phyloP scores from a whole-genome alignment of 106 monocot genomes.

The Alisma plantagoaquatica region DNA sequence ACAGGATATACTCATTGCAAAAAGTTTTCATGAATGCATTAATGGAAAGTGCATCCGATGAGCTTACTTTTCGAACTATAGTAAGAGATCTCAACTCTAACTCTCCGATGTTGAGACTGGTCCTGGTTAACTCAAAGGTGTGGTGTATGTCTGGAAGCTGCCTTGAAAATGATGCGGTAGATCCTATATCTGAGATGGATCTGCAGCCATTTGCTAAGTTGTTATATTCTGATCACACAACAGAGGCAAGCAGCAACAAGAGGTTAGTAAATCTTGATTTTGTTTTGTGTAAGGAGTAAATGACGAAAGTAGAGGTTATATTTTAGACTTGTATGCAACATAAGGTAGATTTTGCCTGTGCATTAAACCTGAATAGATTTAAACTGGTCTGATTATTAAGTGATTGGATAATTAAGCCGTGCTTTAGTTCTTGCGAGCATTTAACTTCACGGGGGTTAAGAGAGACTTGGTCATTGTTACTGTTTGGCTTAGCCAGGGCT shows the following conservation, averaged over 20 bases:
- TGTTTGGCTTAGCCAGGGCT: too few species aligned
- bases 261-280: constrained; percentile 21
- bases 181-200: constrained; percentile 5
- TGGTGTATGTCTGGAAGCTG: constrained; percentile 50
- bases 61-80: constrained; percentile 55
- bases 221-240: constrained; percentile 40
- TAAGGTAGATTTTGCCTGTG: too few species aligned
- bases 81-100: constrained; percentile 52
- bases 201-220: constrained; percentile 55
- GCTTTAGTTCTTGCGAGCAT: too few species aligned
- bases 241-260: constrained; percentile 20
- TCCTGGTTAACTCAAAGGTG: constrained; percentile 68
- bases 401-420: too few species aligned
- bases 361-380: neutral
- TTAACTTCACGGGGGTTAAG: too few species aligned
- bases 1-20: constrained; percentile 59
- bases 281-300: neutral
- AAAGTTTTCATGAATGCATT: constrained; percentile 51
- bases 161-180: constrained; percentile 23
- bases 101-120: constrained; percentile 46
- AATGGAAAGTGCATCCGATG: constrained; percentile 64
- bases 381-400: neutral
- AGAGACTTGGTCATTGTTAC: too few species aligned
- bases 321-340: too few species aligned
- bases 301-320: too few species aligned